Evolutionary conservation across 2,329 filamentous ascomycete species (phyloP), one percentile per base, ranked within the genome.

Genomic region (Ceratocystis ficicola): DNA sequence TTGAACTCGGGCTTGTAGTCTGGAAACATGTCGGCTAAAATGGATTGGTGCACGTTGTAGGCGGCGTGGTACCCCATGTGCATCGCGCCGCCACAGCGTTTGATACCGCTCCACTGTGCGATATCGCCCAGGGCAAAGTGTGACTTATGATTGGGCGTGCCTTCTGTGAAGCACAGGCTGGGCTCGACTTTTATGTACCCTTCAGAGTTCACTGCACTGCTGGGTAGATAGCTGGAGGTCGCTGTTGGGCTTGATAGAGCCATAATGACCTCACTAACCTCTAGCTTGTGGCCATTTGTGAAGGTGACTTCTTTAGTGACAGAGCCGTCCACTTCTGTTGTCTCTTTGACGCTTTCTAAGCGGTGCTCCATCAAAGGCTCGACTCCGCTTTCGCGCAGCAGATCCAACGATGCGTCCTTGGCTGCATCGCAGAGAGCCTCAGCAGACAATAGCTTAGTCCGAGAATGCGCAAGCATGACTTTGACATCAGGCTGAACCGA

Each of bases 81-180:
- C 81, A 92, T 89, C 44, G 89, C 89, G 17, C 79, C 83, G 28
- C 89, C 88, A 70, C 86, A 89, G 57, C 89, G 86, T 77, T 90
- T 92, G 76, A 93, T 90, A 55, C 88, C 88, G 0, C 86, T 82
- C 88, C 89, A 92, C 61, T 78, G 76, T 41, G 81, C 82, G 17
- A 88, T 77, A 72, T 93, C 89, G 17, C 89, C 89, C 28, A 83
- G 79, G 12, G 85, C 87, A 71, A 86, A 88, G 73, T 92, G 88
- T 32, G 75, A 74, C 0, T 77, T 75, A 12, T 81, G 74, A 69
- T 89, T 86, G 3, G 84, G 78, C 0, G 83, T 77, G 0, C 75
- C 75, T 1, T 75, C 70, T 1, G 78, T 74, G 73, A 88, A 85
- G 30, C 44, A 22, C 44, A 68, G 60, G 5, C 44, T 81, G 1